phyloP scores from a whole-genome alignment of 2,329 filamentous ascomycete genomes.

The Talaromyces sp. region DNA sequence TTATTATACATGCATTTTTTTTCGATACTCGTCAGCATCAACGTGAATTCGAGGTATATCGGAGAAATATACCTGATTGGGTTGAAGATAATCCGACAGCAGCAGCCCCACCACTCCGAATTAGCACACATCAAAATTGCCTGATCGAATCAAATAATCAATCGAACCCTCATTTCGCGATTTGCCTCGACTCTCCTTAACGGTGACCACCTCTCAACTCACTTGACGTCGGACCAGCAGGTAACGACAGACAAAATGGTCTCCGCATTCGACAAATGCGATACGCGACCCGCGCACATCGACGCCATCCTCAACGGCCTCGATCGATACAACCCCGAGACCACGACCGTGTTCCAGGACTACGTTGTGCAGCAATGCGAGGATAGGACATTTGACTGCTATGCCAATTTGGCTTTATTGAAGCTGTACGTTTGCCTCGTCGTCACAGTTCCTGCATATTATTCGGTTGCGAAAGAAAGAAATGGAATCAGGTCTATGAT shows the following conservation, averaged over 20 bases:
- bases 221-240: not conserved
- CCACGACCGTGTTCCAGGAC: constrained; percentile 86
- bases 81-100: not conserved
- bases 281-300: constrained; percentile 89
- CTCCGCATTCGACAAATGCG: constrained; percentile 75
- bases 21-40: too few species aligned
- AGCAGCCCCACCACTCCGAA: constrained; percentile 18
- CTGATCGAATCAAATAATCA: constrained; percentile 8
- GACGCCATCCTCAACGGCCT: constrained; percentile 93
- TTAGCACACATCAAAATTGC: constrained; percentile 19
- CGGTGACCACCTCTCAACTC: not conserved
- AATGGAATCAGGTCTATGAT: constrained; percentile 57
- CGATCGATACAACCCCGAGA: constrained; percentile 98
- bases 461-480: not conserved
- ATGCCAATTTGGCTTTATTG: constrained; percentile 90
- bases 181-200: not conserved
- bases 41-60: not conserved
- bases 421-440: constrained; percentile 72
- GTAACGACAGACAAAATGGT: constrained; percentile 24
- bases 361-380: constrained; percentile 96
- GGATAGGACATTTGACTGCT: constrained; percentile 89
- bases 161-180: not conserved
- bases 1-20: too few species aligned
- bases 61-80: constrained; percentile 16
- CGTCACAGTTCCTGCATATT: not conserved